These are phyloP conservation scores for Sporothrix pallida DNA, from an alignment of 2,329 filamentous ascomycete genomes.

Conservation along the genomic window DNA sequence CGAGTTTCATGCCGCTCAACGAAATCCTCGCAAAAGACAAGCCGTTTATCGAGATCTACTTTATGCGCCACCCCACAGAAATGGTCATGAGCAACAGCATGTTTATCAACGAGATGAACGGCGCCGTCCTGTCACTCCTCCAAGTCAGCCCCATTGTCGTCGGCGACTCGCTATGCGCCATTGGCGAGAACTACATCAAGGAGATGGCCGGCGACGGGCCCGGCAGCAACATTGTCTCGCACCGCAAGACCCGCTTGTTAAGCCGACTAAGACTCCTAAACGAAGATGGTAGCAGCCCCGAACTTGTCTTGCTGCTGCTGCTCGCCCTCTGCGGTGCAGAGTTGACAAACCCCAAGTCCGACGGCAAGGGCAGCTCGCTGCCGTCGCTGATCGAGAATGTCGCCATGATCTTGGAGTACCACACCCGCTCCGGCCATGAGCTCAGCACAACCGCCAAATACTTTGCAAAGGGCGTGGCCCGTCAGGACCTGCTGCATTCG, in stretches of 20 bases:
- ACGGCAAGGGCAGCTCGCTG: slow-evolving; percentile 35
- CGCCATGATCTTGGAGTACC: slow-evolving; percentile 34
- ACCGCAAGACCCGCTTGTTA: slow-evolving; percentile 34
- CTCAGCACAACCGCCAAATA: slow-evolving; percentile 35
- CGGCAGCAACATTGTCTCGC: slow-evolving; percentile 24
- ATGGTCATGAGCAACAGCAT: slow-evolving; percentile 37
- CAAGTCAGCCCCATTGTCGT: slow-evolving; percentile 34
- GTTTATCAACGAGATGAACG: slow-evolving; percentile 38
- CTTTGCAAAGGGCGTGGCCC: slow-evolving; percentile 37
- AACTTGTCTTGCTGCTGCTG: slow-evolving; percentile 35
- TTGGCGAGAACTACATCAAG: slow-evolving; percentile 37
- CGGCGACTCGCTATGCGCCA: slow-evolving; percentile 36
- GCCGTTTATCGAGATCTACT: slow-evolving; percentile 37
- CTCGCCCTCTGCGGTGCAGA: slow-evolving; percentile 39
- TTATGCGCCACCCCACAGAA: slow-evolving; percentile 36
- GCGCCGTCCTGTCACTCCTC: slow-evolving; percentile 34
- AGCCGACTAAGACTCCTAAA: slow-evolving; percentile 33
- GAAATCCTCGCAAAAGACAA: slow-evolving; percentile 33
- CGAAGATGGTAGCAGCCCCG: slow-evolving; percentile 33
- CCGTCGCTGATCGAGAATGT: slow-evolving; percentile 36
- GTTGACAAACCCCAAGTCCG: slow-evolving; percentile 34
- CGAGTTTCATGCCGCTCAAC: slow-evolving; percentile 34
- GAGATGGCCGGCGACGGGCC: slow-evolving; percentile 11
- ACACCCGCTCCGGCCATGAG: slow-evolving; percentile 31
- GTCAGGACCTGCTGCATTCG: slow-evolving; percentile 36